Conservation (phyloP, 345 rosid species). For the Kandelia obovata region DNA sequence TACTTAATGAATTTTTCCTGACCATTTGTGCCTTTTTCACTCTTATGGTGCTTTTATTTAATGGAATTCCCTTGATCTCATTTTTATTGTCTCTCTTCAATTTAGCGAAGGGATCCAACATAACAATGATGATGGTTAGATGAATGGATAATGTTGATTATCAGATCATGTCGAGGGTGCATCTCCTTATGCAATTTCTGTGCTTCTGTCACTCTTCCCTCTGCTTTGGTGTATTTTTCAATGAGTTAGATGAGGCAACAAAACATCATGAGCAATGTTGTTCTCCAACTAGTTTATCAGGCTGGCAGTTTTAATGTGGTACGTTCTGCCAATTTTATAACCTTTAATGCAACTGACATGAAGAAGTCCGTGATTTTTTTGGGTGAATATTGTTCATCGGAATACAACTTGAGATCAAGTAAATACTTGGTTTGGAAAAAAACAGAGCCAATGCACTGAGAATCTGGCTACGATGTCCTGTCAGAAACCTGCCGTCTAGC, state of each 20-base stretch:
- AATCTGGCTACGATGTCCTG: not conserved
- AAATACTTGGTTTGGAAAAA: too few relatives aligned
- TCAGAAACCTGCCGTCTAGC: not conserved
- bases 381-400: too few relatives aligned
- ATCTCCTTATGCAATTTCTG: not conserved
- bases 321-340: too few relatives aligned
- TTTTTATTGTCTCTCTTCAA: not conserved
- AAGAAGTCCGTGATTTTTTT: too few relatives aligned
- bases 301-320: too few relatives aligned
- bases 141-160: not conserved
- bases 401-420: too few relatives aligned
- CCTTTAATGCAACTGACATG: too few relatives aligned
- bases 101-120: conserved; percentile 13
- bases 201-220: not conserved
- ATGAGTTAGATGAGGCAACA: not conserved
- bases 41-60: conserved; percentile 1
- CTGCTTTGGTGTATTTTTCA: not conserved
- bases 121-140: not conserved
- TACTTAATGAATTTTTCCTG: too few relatives aligned
- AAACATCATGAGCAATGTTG: not conserved
- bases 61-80: not conserved
- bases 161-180: not conserved
- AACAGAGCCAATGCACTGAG: too few relatives aligned
- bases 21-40: not conserved
- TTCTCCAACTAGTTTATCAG: too few relatives aligned